A percentile compares a stretch with the other conserved stretches of the same genome.
Conservation (phyloP, 1,139 yeast genomes). For the Hansenula sp. region DNA sequence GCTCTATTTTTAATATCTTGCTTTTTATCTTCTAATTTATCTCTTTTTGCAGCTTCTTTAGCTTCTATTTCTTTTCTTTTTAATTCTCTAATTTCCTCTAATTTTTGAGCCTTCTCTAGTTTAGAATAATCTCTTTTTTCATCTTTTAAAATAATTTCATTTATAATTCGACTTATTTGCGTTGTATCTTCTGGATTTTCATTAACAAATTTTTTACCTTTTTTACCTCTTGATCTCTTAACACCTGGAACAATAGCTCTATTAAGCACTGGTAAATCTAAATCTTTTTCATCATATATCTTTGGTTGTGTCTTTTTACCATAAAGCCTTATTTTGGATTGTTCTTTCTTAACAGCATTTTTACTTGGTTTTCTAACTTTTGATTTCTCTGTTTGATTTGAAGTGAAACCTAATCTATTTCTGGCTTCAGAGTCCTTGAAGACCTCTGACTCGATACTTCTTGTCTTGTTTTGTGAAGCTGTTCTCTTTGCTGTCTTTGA, state of each 20-base stretch:
- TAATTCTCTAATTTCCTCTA: slow-evolving; percentile 85
- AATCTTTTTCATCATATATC: slow-evolving; percentile 70
- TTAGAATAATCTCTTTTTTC: slow-evolving; percentile 86
- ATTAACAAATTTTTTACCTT: slow-evolving; percentile 85
- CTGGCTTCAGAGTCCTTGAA: slow-evolving; percentile 59
- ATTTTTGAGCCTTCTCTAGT: slow-evolving; percentile 80
- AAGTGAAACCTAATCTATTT: slow-evolving; percentile 55
- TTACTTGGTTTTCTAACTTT: slow-evolving; percentile 47
- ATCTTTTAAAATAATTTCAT: slow-evolving; percentile 74
- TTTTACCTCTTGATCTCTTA: slow-evolving; percentile 73
- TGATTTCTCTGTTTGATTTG: slow-evolving; percentile 62
- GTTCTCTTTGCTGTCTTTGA: slow-evolving; percentile 56
- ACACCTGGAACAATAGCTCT: slow-evolving; percentile 85
- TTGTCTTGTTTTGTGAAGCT: slow-evolving; percentile 45
- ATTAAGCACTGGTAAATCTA: slow-evolving; percentile 74
- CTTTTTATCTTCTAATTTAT: slow-evolving; percentile 73
- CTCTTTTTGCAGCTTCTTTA: slow-evolving; percentile 67
- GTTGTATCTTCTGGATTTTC: slow-evolving; percentile 56
- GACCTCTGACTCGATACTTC: slow-evolving; percentile 64
- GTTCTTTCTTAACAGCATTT: slow-evolving; percentile 57
- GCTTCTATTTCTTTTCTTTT: slow-evolving; percentile 83
- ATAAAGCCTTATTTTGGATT: slow-evolving; percentile 58
- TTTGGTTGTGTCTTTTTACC: slow-evolving; percentile 59
- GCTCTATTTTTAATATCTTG: slow-evolving; percentile 71
- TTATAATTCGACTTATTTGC: slow-evolving; percentile 62